Evolutionary conservation across 306 rosid genomes (phyloP), one percentile per base, ranked within the genome.

Genomic region (Ochetophila trinervis): DNA sequence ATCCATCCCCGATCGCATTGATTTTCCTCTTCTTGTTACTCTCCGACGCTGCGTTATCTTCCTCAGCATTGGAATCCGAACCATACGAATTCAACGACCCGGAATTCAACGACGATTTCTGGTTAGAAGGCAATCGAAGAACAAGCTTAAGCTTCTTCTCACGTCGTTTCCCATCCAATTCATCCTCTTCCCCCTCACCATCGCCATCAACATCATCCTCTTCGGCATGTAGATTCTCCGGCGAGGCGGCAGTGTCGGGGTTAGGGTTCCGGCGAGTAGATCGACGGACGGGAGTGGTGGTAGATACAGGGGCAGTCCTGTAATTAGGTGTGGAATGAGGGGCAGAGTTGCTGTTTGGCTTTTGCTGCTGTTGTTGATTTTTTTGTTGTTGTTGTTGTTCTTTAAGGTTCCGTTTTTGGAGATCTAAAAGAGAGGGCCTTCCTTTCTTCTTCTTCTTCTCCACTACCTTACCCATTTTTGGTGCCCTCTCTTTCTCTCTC

Each of bases 371-470:
- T 10, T 67, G 66, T 4, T 32, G 68, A 1, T 18, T 65, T 5
- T 72, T 63, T 37, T 55, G 69, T 1, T 65, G 80, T 7, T 57
- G 73, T 24, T 79, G 75, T 19, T 84, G 78, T 36, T 86, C 83
- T 56, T 66, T 76, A 40, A 86, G 76, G 35, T 70, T 79, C 27
- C 92, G 87, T 60, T 74, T 86, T 72, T 84, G 89, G 65, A 86
- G 87, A 84, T 86, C 92, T 45, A 86, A 78, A 20, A 86, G 87
- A 77, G 89, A 86, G 16, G 92, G 92, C 59, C 89, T 77, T 36
- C 92, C 92, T 72, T 86, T 86, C 89, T 86, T 86, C 91, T 79
- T 83, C 88, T 59, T 78, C 88, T 32, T 78, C 82, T 86, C 85
- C 79, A 86, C 86, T 76, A 76, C 78, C 88, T 83, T 86, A 70